These are phyloP conservation scores for Plasmodium falciparum DNA, from an alignment of 169 alveolate species.

Conservation along the genomic window DNA sequence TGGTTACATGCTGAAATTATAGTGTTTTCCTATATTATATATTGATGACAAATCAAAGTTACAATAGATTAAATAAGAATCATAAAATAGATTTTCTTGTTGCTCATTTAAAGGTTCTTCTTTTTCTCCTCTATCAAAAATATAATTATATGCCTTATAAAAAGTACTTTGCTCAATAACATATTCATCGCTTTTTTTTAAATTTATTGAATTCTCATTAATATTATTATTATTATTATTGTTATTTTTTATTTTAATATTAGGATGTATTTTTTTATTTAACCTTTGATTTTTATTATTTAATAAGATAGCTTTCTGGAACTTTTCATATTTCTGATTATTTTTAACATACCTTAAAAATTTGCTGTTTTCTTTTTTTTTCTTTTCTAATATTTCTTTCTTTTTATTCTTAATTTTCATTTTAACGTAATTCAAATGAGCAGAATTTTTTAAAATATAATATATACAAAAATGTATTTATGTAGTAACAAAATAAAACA, in stretches of 20 bases:
- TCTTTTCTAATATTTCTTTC: slow-evolving; percentile 61
- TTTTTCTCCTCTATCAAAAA: slow-evolving; percentile 37
- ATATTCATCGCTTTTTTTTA: slow-evolving; percentile 9
- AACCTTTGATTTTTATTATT: slow-evolving; percentile 45
- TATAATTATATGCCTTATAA: slow-evolving; percentile 64
- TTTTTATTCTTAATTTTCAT: slow-evolving; percentile 52
- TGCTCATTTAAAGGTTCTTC: slow-evolving; percentile 13
- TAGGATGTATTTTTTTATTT: slow-evolving; percentile 33
- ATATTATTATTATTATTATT: no score
- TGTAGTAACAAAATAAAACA: neutral
- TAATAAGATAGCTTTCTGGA: slow-evolving; percentile 51
- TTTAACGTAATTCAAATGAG: slow-evolving; percentile 2
- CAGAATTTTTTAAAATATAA: no score
- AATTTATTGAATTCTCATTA: neutral
- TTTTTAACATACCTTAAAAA: slow-evolving; percentile 36
- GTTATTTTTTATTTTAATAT: slow-evolving; percentile 23
- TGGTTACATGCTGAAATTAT: slow-evolving; percentile 55
- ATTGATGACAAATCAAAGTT: slow-evolving; percentile 45
- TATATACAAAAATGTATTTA: neutral
- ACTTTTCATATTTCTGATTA: slow-evolving; percentile 69
- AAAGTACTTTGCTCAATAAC: slow-evolving; percentile 44
- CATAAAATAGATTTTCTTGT: slow-evolving; percentile 7
- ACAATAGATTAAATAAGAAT: slow-evolving; percentile 51
- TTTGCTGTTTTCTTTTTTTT: slow-evolving; percentile 58
- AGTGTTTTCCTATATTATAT: slow-evolving; percentile 38